These are phyloP conservation scores for Gynochthodes officinalis DNA, from an alignment of 257 asterid genomes.

Conservation along the genomic window DNA sequence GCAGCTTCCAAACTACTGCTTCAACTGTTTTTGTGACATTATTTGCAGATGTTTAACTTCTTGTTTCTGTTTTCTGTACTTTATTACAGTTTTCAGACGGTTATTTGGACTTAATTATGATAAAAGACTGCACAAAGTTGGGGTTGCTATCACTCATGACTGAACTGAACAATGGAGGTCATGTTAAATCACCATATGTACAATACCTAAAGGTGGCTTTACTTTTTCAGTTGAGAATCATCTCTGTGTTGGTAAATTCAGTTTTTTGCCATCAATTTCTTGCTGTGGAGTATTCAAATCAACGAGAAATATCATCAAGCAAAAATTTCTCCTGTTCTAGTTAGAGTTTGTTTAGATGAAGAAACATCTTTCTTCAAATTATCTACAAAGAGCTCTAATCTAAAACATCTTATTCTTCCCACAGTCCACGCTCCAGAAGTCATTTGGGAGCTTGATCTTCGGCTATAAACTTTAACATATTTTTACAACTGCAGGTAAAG, in stretches of 20 bases:
- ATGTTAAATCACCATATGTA: constrained; percentile 71
- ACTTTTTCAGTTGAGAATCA: constrained; percentile 2
- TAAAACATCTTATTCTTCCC: too few species aligned
- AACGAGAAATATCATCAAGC: not conserved
- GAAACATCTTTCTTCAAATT: too few species aligned
- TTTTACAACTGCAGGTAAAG: constrained; percentile 72
- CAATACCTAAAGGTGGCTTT: constrained; percentile 69
- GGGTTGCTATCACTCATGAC: constrained; percentile 61
- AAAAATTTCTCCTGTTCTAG: not conserved
- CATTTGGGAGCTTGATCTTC: not conserved
- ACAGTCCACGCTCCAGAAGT: too few species aligned
- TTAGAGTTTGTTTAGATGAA: not conserved
- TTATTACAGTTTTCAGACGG: constrained; percentile 92
- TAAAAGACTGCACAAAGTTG: constrained; percentile 64
- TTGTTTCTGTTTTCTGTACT: not conserved
- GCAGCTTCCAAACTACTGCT: not conserved
- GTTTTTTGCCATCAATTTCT: not conserved
- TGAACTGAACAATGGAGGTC: constrained; percentile 61
- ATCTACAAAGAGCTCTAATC: too few species aligned
- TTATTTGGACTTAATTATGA: constrained; percentile 82
- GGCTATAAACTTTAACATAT: constrained; percentile 12
- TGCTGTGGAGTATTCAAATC: not conserved
- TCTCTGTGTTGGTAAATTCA: constrained; percentile 6
- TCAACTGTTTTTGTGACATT: not conserved
- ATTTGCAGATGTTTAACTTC: not conserved